These are phyloP conservation scores for Pilatotrama ljubarskyi DNA, from an alignment of 768 basidiomycete genomes.

Conservation along the genomic window DNA sequence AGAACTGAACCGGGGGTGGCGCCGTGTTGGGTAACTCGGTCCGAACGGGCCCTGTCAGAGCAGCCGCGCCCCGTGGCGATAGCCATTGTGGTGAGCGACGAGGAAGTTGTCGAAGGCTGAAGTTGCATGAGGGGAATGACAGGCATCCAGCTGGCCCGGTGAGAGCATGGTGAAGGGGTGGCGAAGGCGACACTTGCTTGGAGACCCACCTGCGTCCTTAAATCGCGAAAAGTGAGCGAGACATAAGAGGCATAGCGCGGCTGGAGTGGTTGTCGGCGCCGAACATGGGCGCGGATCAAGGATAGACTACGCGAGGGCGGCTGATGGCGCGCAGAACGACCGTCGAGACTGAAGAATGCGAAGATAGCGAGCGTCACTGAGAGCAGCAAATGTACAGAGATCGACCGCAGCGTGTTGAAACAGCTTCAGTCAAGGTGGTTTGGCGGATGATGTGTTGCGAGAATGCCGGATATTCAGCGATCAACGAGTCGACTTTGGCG, in stretches of 20 bases:
- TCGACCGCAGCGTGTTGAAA: background rate
- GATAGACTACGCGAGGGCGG: conserved; percentile 14
- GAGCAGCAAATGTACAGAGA: background rate
- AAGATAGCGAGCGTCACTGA: background rate
- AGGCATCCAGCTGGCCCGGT: too few species aligned
- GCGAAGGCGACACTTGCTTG: background rate
- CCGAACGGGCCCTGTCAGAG: too few species aligned
- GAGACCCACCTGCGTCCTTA: background rate
- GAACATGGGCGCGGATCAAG: conserved; percentile 12
- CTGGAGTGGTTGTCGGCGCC: background rate
- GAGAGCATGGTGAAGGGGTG: background rate
- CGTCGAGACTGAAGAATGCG: background rate
- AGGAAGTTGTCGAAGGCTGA: too few species aligned
- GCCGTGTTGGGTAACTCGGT: too few species aligned
- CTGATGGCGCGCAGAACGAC: background rate
- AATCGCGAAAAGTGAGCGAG: background rate
- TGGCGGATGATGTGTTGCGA: conserved; percentile 2
- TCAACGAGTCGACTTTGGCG: conserved; percentile 3
- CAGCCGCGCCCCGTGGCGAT: too few species aligned
- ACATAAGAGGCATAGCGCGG: background rate
- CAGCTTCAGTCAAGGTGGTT: background rate
- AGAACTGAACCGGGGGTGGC: too few species aligned
- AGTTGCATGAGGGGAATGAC: too few species aligned
- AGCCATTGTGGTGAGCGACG: background rate
- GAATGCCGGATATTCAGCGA: background rate